These are phyloP conservation scores for Chenopodium quinoa DNA, from an alignment of 148 eudicot species.

Conservation along the genomic window DNA sequence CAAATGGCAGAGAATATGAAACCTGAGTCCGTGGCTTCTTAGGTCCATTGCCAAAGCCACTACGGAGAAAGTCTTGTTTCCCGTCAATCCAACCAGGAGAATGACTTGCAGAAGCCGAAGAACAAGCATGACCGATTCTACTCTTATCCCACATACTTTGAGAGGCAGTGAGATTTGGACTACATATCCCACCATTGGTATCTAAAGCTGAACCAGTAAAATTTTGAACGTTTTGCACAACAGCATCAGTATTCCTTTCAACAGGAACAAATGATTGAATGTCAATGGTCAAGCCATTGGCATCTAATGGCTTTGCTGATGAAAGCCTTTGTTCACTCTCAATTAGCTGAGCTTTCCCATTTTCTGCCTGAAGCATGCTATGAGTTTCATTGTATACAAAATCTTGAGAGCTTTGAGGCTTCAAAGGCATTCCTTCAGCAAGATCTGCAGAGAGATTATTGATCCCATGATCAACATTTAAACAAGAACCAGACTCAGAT, in stretches of 20 bases:
- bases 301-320: slow-evolving; percentile 19
- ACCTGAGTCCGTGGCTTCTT: slow-evolving; percentile 92
- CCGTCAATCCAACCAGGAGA: slow-evolving; percentile 45
- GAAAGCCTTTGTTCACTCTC: slow-evolving; percentile 20
- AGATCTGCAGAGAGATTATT: slow-evolving; percentile 23
- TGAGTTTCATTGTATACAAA: slow-evolving; percentile 24
- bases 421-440: slow-evolving; percentile 24
- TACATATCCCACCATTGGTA: slow-evolving; percentile 32
- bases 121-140: slow-evolving; percentile 32
- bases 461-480: slow-evolving; percentile 13
- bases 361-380: slow-evolving; percentile 12
- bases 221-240: slow-evolving; percentile 20
- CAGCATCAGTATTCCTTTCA: slow-evolving; percentile 33
- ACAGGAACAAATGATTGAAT: slow-evolving; percentile 45
- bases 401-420: slow-evolving; percentile 26
- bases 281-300: slow-evolving; percentile 42
- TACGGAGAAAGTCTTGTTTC: slow-evolving; percentile 37
- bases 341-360: slow-evolving; percentile 21
- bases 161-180: slow-evolving; percentile 37
- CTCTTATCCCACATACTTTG: slow-evolving; percentile 39
- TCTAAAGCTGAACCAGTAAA: slow-evolving; percentile 32
- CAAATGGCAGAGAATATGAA: slow-evolving; percentile 66
- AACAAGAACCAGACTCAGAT: slow-evolving; percentile 25
- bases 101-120: slow-evolving; percentile 37
- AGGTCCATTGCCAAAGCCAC: slow-evolving; percentile 70